Conservation (phyloP, 306 rosid genomes). For the barrel medic (Medicago truncatula) region DNA sequence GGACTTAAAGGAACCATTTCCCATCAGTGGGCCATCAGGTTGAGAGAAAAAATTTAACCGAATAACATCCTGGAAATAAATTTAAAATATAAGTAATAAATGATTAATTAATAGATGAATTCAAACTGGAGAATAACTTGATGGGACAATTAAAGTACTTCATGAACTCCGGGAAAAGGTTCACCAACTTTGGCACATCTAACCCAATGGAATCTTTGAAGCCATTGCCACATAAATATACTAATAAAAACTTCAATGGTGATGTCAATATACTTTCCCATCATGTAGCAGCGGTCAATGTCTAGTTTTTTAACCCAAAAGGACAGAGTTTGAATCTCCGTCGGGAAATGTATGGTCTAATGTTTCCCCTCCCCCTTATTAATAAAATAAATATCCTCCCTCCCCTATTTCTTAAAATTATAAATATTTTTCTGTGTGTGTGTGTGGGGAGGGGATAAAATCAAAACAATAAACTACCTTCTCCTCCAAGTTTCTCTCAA, state of each 20-base stretch:
- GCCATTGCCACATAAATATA: too few relatives aligned
- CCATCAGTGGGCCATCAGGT: conserved; percentile 92
- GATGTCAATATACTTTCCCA: too few relatives aligned
- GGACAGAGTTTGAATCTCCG: too few relatives aligned
- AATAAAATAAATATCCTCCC: not conserved
- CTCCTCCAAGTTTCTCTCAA: conserved; percentile 83
- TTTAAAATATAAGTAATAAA: conserved; percentile 23
- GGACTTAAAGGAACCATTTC: conserved; percentile 80
- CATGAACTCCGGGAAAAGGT: not conserved
- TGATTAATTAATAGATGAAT: conserved; percentile 12
- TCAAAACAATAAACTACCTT: conserved; percentile 60
- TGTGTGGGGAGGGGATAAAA: not conserved
- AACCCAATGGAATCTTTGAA: not conserved
- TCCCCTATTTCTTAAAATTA: not conserved
- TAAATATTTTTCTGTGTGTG: too few relatives aligned
- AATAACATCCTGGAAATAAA: conserved; percentile 66
- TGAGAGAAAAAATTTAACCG: conserved; percentile 83
- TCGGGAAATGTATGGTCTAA: not conserved
- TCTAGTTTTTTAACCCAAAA: too few relatives aligned
- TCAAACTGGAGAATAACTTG: conserved; percentile 9
- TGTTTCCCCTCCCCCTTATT: not conserved
- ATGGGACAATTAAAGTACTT: conserved; percentile 1
- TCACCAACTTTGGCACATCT: not conserved
- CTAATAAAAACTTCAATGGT: too few relatives aligned
- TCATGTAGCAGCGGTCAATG: too few relatives aligned